Evolutionary conservation across 495 filamentous ascomycete genomes (phyloP), one percentile per base, ranked within the genome.

Genomic region (Niebla homalea): DNA sequence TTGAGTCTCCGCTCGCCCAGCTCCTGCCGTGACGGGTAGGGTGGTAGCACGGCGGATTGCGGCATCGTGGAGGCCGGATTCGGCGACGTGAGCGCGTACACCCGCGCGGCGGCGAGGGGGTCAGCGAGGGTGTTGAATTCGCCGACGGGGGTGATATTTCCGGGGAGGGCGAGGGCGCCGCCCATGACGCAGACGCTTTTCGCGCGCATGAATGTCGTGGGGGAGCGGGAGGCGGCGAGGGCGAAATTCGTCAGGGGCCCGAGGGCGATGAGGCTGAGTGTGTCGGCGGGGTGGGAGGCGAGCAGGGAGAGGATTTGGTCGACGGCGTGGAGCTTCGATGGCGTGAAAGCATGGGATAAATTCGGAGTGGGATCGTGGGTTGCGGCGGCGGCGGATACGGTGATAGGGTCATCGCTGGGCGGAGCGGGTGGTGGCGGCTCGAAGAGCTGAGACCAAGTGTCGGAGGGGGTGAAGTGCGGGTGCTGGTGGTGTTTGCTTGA

Each of bases 181-280:
- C 90, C 92, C 92, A 99, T 99, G n/a, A 94, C 82, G 18, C 95
- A 80, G 2, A 99, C 79, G 61, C 94, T 84, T 62, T 93, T 94
- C 22, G 78, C 87, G 19, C 80, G 78, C 3, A 97, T 75, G 68
- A 99, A 94, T 4, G 87, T 81, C 59, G 85, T 81, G 2, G 87
- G 79, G 54, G 94, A 87, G 59, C 84, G 76, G 5, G 86, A 78
- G 25, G 92, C 88, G 12, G 92, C 92, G 37, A 89, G 64, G 11
- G 93, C 90, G 18, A 96, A 69, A 64, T 93, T 99, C 5, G 89
- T 96, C 35, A 97, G 68, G 0, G 92, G 92, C 0, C 93, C 92
- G 42, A 97, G 73, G 37, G 84, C 88, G 29, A 96, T 79, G 52
- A 99, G 81, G 18, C 84, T 92, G 57, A 99, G 81, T 3, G 85